These are phyloP conservation scores for Pelargonium australe DNA, from an alignment of 441 rosid species.

Conservation along the genomic window DNA sequence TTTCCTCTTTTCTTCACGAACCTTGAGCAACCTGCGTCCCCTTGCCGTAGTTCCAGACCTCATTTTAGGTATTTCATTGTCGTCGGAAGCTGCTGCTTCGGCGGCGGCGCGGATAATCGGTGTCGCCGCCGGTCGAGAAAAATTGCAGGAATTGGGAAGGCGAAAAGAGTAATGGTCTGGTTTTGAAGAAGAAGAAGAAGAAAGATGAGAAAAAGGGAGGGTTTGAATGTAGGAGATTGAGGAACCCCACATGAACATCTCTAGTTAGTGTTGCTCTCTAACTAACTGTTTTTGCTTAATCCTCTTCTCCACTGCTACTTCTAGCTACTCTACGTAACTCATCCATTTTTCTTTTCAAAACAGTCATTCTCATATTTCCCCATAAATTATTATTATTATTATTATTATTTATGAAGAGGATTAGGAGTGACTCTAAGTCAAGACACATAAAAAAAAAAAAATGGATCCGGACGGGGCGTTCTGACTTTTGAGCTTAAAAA, in stretches of 20 bases:
- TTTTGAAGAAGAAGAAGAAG: not conserved
- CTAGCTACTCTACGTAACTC: too few relatives aligned
- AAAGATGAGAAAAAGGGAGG: not conserved
- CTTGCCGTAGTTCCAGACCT: conserved; percentile 83
- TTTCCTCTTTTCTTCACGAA: conserved; percentile 82
- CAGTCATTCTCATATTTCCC: too few relatives aligned
- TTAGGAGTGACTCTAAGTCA: too few relatives aligned
- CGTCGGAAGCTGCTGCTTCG: not conserved
- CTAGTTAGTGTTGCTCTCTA: too few relatives aligned
- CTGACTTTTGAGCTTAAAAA: too few relatives aligned
- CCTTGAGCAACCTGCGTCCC: conserved; percentile 64
- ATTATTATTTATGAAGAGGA: too few relatives aligned
- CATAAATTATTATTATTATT: too few relatives aligned
- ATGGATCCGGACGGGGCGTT: too few relatives aligned
- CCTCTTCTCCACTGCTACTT: not conserved
- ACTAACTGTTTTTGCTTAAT: not conserved
- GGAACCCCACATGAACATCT: not conserved
- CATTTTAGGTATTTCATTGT: conserved; percentile 12
- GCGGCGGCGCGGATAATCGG: not conserved
- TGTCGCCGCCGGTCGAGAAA: conserved; percentile 1
- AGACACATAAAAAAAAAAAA: too few relatives aligned
- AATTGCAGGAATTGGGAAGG: not conserved
- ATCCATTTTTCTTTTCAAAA: too few relatives aligned
- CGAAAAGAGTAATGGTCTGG: not conserved
- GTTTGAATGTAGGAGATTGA: not conserved